Base-by-base conservation (phyloP, 306 rosid species). In the Parietaria judaica region DNA sequence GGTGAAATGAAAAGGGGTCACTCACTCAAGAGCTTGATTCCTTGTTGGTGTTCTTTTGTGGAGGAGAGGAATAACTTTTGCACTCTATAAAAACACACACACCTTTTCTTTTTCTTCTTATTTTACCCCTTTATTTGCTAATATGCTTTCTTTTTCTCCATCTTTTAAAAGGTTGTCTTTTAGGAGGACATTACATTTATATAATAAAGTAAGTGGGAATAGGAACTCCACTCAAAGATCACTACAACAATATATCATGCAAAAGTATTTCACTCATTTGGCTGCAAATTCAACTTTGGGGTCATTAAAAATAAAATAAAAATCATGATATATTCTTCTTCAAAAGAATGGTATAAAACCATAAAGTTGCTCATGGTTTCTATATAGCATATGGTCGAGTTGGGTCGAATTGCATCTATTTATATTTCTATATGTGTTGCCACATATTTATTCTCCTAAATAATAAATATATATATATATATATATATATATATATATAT, bases 51-150 rank as follows among this genome's bases (percentile, higher is more conserved):
- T 79, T 87, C 66, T 81, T 62, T 83, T 85, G 96, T 85, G 84
- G 82, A 87, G 91, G 75, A 78, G 84, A 83, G 87, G 97, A 87
- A 85, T 85, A 83, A 74, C 91, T 87, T 87, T 78, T 79, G 79
- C 86, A 64, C 69, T 76, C 77, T 64, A 13, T 23, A 82, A 74
- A 87, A 81, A 87, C 86, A 86, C 72, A 44, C 57, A 56, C 48
- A 16, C 31, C 63, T 86, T 70, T 58, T 0, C 58, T 70, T 63
- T 57, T 61, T 73, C 57, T 66, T 76, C 6, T 41, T 41, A 41
- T 41, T 41, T 41, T 5, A 41, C 45, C 13, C 13, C 17, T 9
- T 54, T 0, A 61, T 68, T 60, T 61, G 49, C 68, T 60, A 70
- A 72, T 57, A 17, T 57, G n/a, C 11, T 47, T 38, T 57, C 38